Evolutionary conservation across 192 early-diverging fungal species (phyloP), one percentile per base, ranked within the genome.

Genomic region (Entomortierella parvispora): DNA sequence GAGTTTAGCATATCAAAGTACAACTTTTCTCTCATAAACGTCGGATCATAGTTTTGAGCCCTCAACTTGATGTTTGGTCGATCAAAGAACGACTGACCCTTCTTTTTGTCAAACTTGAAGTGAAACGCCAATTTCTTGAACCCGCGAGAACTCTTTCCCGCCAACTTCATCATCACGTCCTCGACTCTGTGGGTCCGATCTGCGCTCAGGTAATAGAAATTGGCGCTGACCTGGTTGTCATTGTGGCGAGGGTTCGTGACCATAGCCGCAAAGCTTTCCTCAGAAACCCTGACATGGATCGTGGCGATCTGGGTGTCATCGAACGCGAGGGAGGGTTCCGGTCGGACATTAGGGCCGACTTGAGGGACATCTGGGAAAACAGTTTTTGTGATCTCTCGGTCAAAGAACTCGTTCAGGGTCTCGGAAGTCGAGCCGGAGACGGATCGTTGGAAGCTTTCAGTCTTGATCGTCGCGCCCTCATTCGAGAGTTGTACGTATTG

Each of bases 21-120:
- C 1, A 81, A 15, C 47, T 81, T 81, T 53, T 81, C 80, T 25
- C 80, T 51, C 0, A 81, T 45, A 50, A 81, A 56, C 18, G 72
- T 81, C 22, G 71, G 67, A 25, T 81, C 80, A 0, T 71, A 71
- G 0, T 67, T 46, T 51, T 75, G 68, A 14, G 64, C 32, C 2
- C 80, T 32, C 43, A 81, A 25, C 26, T 81, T 81, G 25, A 81
- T 33, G 34, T 43, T 33, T n/a, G 54, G 61, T 18, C 80, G 56
- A 15, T 37, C 28, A 32, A 63, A 77, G 2, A 81, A 59, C 0
- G 56, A 60, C 26, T 81, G 34, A 34, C 43, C 44, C n/a, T 46
- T 9, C 32, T 60, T 54, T 10, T 26, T 50, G 7, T 56, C 34
- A 14, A 65, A 65, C 40, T 54, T 37, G 22, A 65, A 29, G 50